Evolutionary conservation across 2,329 filamentous ascomycete species (phyloP).

Genomic region (Arachnomyces sp.): DNA sequence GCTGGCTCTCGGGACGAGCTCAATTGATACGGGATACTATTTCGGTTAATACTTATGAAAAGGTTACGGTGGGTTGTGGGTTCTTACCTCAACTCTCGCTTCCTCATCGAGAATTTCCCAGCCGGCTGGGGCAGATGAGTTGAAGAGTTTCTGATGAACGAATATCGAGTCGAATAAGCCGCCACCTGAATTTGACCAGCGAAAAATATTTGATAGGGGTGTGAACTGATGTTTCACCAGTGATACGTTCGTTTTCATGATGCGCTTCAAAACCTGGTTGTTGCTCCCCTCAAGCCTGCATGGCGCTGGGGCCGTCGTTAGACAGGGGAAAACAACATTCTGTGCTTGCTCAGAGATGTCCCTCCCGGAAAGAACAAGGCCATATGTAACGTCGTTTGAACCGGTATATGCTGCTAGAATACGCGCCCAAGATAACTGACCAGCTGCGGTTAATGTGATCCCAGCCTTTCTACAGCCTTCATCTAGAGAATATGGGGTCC

Average conservation of each 20-base stretch:
- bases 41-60: constrained; percentile 8
- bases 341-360: constrained; percentile 50
- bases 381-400: constrained; percentile 66
- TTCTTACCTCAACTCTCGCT: constrained; percentile 55
- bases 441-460: constrained; percentile 66
- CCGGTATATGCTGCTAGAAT: constrained; percentile 69
- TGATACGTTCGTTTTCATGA: constrained; percentile 57
- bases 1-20: constrained; percentile 54
- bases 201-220: constrained; percentile 63
- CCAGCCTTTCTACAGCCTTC: constrained; percentile 47
- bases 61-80: background rate
- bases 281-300: constrained; percentile 50
- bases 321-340: constrained; percentile 62
- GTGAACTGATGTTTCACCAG: constrained; percentile 64
- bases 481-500: constrained; percentile 44
- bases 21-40: constrained; percentile 67
- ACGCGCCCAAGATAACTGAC: constrained; percentile 70
- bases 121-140: constrained; percentile 12
- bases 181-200: constrained; percentile 56
- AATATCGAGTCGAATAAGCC: constrained; percentile 77
- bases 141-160: constrained; percentile 61
- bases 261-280: constrained; percentile 47
- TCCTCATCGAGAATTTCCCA: constrained; percentile 60
- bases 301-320: constrained; percentile 69
- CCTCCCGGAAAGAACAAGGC: constrained; percentile 70